Evolutionary conservation across 176 grass and related monocot genomes (phyloP).

Genomic region (Neostapfia colusana): DNA sequence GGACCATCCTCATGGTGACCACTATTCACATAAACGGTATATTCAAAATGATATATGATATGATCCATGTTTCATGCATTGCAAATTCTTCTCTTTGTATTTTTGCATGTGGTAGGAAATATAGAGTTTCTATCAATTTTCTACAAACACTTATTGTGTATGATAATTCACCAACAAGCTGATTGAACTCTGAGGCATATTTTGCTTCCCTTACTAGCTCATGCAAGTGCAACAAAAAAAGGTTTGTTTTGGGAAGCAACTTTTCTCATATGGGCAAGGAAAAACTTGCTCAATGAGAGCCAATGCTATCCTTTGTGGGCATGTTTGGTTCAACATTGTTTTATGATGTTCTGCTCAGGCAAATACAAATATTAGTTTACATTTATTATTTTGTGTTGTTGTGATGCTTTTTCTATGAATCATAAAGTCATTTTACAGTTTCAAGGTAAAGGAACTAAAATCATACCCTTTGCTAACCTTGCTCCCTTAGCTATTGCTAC

Average conservation of each 20-base stretch:
- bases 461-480: no score
- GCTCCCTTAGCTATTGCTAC: not conserved
- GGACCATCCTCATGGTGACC: constrained; percentile 33
- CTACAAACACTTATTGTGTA: not conserved
- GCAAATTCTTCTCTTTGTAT: not conserved
- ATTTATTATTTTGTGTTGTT: no score
- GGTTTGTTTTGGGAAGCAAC: not conserved
- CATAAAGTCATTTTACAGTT: no score
- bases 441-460: no score
- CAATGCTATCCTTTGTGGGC: not conserved
- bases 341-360: not conserved
- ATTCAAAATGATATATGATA: constrained; percentile 19
- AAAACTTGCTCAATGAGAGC: not conserved
- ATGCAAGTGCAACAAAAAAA: not conserved
- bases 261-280: not conserved
- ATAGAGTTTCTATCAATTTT: not conserved
- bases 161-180: not conserved
- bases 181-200: not conserved
- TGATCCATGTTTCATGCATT: not conserved
- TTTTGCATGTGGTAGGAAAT: constrained; percentile 8
- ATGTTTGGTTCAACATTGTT: not conserved
- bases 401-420: no score
- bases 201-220: not conserved
- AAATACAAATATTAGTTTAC: not conserved
- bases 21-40: constrained; percentile 67